Evolutionary conservation across 768 basidiomycete species (phyloP), one percentile per base, ranked within the genome.

Genomic region (Leccinum boreale): DNA sequence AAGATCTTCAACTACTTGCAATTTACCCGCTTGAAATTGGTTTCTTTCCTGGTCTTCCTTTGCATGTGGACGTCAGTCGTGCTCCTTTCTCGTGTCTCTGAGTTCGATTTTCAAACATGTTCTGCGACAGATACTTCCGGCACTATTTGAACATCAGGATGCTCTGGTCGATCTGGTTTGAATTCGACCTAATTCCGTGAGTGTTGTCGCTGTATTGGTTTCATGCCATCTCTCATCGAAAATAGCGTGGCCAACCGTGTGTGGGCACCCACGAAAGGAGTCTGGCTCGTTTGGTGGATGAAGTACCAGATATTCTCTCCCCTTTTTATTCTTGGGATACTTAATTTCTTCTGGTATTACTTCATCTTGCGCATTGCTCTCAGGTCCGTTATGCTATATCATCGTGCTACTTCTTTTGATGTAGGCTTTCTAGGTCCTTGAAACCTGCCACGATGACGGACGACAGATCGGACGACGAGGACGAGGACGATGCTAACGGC

Each of bases 311-410:
- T 96, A 52, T 91, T 95, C 64, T 59, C 73, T 0, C 89, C 94
- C 0, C 74, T 98, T 56, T 60, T 85, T 6, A 74, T 92, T 0
- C 78, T 99, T 15, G 92, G 94, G 69, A 63, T 83, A 42, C 78
- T 99, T 65, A 98, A 98, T 69, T 58, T 96, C 24, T 97, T 97
- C 79, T 98, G 95, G 95, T 96, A 91, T 71, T 85, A 79, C 74
- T 78, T 94, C 26, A 94, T 98, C 70, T 73, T 82, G 70, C 85
- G 92, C 54, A 88, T 96, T 52, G 77, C 89, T 15, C 72, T 80
- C 50, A 81, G 89, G 92, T 93, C 61, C 46, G 85, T 76, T 46
- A 12, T 31, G 1, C 21, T 23, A 29, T n/a, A 15, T 28, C 24
- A 2, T 12, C 17, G 15, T 56, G 26, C 4, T 45, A 31, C 58